Evolutionary conservation across 2,329 filamentous ascomycete species (phyloP).

Genomic region (Verruconis gallopava): DNA sequence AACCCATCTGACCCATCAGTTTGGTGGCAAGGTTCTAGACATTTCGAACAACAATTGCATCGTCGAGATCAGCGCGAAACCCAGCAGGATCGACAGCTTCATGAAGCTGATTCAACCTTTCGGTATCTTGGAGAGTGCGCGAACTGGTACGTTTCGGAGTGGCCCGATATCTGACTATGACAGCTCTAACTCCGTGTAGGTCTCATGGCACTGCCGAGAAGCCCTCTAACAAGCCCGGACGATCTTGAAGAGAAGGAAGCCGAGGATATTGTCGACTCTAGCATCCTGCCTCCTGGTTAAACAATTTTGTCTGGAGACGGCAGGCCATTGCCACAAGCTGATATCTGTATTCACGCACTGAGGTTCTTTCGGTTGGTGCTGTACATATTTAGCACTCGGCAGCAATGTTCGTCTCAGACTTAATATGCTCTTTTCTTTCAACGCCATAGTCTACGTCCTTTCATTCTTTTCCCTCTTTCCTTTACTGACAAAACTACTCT

Average conservation of each 20-base stretch:
- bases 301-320: too few relatives aligned
- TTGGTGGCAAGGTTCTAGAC: conserved; percentile 92
- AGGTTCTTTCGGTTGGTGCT: too few relatives aligned
- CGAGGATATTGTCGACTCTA: conserved; percentile 87
- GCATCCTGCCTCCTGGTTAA: conserved; percentile 83
- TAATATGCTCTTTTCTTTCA: too few relatives aligned
- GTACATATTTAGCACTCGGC: too few relatives aligned
- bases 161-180: background rate
- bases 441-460: too few relatives aligned
- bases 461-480: too few relatives aligned
- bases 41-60: conserved; percentile 99
- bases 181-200: conserved; percentile 31
- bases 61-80: conserved; percentile 92
- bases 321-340: too few relatives aligned
- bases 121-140: conserved; percentile 88
- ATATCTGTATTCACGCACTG: too few relatives aligned
- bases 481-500: too few relatives aligned
- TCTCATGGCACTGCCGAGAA: conserved; percentile 91
- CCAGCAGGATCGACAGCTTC: conserved; percentile 87
- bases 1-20: conserved; percentile 93
- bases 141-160: conserved; percentile 48
- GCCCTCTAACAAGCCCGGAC: conserved; percentile 63
- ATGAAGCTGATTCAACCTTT: conserved; percentile 91
- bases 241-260: conserved; percentile 76
- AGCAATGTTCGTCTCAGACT: too few relatives aligned